Conservation (phyloP, 345 rosid species). For the Punica granatum region DNA sequence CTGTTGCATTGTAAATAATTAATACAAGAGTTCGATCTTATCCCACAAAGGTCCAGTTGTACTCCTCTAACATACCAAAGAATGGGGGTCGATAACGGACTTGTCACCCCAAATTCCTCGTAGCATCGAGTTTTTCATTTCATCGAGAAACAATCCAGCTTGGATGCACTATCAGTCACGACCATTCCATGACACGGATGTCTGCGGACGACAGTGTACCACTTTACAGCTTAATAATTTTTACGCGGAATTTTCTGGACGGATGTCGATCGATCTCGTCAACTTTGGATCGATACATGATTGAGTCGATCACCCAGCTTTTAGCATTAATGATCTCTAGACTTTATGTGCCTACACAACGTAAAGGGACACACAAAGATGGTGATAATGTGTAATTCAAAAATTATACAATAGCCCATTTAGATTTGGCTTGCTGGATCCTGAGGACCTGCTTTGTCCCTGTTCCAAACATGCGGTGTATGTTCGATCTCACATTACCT, state of each 20-base stretch:
- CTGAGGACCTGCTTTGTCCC: background rate
- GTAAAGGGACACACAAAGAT: background rate
- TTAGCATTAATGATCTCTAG: conserved; percentile 17
- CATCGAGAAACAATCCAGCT: background rate
- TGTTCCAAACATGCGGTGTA: conserved; percentile 7
- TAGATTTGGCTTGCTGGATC: conserved; percentile 1
- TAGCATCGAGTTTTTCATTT: too few relatives aligned
- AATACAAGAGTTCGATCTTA: too few relatives aligned
- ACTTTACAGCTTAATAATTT: background rate
- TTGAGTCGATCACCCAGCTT: conserved; percentile 5
- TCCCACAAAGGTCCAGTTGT: too few relatives aligned
- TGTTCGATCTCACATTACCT: conserved; percentile 19
- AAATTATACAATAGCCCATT: background rate
- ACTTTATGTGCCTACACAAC: conserved; percentile 11
- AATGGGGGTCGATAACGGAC: too few relatives aligned
- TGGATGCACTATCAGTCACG: background rate
- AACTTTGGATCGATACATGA: background rate
- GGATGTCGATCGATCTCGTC: background rate
- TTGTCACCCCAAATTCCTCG: too few relatives aligned
- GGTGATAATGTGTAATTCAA: too few relatives aligned
- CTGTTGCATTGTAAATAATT: too few relatives aligned
- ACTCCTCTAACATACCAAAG: too few relatives aligned
- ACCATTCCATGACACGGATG: background rate
- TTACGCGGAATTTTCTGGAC: background rate
- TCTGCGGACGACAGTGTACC: background rate